Evolutionary conservation across 2,329 filamentous ascomycete genomes (phyloP).

Genomic region (Fusarium algeriense): DNA sequence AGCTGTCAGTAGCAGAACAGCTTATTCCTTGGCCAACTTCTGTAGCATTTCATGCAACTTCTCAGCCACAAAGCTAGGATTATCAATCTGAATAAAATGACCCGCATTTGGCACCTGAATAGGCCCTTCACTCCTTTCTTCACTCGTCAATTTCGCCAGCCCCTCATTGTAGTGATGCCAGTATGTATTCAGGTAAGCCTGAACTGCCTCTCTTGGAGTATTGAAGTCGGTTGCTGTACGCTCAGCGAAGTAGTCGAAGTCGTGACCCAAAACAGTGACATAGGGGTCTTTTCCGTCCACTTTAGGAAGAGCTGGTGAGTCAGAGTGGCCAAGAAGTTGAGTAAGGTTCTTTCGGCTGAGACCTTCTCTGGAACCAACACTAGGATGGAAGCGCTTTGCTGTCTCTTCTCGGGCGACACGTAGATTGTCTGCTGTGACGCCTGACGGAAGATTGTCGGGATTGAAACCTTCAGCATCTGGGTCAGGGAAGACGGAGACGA

Average conservation of each 20-base stretch:
- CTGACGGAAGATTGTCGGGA: constrained; percentile 33
- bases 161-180: constrained; percentile 68
- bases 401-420: constrained; percentile 25
- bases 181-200: constrained; percentile 64
- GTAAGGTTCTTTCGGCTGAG: constrained; percentile 38
- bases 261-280: constrained; percentile 43
- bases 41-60: constrained; percentile 23
- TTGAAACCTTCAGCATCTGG: constrained; percentile 63
- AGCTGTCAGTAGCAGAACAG: no score
- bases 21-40: background rate
- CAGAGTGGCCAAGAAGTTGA: constrained; percentile 31
- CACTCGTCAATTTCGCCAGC: constrained; percentile 58
- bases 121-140: constrained; percentile 52
- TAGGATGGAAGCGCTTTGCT: constrained; percentile 37
- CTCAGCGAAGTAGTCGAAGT: constrained; percentile 37
- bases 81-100: constrained; percentile 63
- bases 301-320: constrained; percentile 26
- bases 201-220: constrained; percentile 51
- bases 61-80: constrained; percentile 59
- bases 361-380: constrained; percentile 35
- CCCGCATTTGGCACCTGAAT: constrained; percentile 29
- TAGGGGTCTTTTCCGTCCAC: background rate
- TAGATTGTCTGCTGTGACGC: constrained; percentile 22
- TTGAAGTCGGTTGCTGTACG: constrained; percentile 12
- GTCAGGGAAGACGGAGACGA: constrained; percentile 67